Base-by-base conservation (phyloP, 768 basidiomycete genomes). In the Termitomyces sp. region DNA sequence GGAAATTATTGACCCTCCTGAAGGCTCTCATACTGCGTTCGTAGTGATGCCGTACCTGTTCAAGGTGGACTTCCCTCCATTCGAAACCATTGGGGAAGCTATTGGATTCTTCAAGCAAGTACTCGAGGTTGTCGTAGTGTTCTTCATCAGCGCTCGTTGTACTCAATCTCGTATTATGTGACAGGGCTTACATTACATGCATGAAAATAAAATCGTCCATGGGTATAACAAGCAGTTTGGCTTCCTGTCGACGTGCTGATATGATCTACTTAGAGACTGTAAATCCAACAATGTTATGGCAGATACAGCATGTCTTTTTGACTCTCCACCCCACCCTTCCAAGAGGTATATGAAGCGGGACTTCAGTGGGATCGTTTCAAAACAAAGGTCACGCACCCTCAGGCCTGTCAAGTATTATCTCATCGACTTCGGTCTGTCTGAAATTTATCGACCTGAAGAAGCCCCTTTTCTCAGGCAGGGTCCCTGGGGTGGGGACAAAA, bases 401-500 rank as follows among this genome's bases (percentile, higher is more conserved):
- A 26, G 11, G 43, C 43, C 20, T 44, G 43, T 44, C 22, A 44
- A 44, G 43, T 44, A 44, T 44, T 44, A 44, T 44, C 22, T 44
- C 43, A 44, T 44, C 11, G 43, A 44, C 8, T 45, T 67, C 36
- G 66, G 63, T 36, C 44, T 68, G 3, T 60, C 67, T 7, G 43
- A 56, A 14, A 50, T 49, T 10, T 70, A 65, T 58, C 49, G 54
- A 18, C 66, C 69, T 0, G 58, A 63, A 0, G 60, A 47, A 8
- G 46, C 68, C 8, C 48, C 71, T 2, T 70, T 69, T 0, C 61
- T 61, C 0, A 69, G 69, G 24, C 24, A 54, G 6, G 69, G 71
- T 0, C 66, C 72, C 1, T 63, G 63, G 41, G 76, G 79, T 0
- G 79, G 73, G 0, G 76, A 79, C 61, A 74, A 68, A 55, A 61